Conservation (phyloP, 2,329 filamentous ascomycete species). For the Monilinia aucupariae region DNA sequence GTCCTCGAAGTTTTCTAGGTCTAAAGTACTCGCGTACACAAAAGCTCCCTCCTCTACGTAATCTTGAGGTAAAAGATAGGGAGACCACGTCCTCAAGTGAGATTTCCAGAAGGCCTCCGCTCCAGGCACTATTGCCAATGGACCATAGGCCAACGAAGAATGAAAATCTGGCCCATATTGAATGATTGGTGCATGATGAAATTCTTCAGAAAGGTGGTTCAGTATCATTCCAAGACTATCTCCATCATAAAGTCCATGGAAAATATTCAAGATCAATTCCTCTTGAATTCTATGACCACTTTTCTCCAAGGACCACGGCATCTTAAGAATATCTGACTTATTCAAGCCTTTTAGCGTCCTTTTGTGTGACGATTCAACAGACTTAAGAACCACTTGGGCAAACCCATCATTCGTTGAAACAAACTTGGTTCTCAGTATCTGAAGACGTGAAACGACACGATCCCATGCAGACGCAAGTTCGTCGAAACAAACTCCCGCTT, state of each 20-base stretch:
- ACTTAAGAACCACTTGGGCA: constrained; percentile 62
- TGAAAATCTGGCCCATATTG: constrained; percentile 52
- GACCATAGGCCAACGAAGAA: constrained; percentile 63
- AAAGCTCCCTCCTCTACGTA: constrained; percentile 22
- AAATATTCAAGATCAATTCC: constrained; percentile 61
- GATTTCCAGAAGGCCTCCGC: constrained; percentile 61
- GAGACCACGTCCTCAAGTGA: constrained; percentile 28
- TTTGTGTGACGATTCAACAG: constrained; percentile 25
- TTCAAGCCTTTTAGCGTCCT: background rate
- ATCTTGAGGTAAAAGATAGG: constrained; percentile 18
- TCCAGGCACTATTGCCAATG: constrained; percentile 47
- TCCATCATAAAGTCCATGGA: constrained; percentile 85
- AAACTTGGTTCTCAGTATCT: constrained; percentile 70
- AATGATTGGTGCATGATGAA: constrained; percentile 36
- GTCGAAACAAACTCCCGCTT: constrained; percentile 39
- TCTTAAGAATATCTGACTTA: constrained; percentile 26
- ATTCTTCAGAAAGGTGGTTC: constrained; percentile 49
- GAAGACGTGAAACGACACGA: constrained; percentile 44
- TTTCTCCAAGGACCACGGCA: constrained; percentile 27
- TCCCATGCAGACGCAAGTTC: constrained; percentile 55
- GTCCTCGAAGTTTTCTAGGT: constrained; percentile 43
- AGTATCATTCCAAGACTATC: constrained; percentile 68
- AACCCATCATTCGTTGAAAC: constrained; percentile 68
- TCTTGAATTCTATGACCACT: background rate
- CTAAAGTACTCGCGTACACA: constrained; percentile 32